phyloP scores from a whole-genome alignment of 202 grass and related monocot genomes.

The Brachypodium distachyon region DNA sequence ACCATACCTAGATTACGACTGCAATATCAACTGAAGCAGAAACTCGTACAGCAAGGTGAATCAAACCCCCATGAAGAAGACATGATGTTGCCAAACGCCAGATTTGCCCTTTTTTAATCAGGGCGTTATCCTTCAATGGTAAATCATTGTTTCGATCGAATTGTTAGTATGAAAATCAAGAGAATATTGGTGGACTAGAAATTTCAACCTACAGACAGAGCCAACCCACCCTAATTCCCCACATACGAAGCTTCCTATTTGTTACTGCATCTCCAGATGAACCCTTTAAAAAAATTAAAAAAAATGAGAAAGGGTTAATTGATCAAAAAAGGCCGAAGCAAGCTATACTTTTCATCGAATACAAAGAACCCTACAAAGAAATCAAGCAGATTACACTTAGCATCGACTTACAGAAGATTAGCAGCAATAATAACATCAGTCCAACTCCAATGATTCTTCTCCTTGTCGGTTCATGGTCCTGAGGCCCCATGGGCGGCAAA shows the following conservation, averaged over 20 bases:
- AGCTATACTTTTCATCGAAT: no score
- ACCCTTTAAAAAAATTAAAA: constrained; percentile 30
- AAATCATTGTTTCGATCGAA: not conserved
- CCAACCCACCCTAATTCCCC: constrained; percentile 91
- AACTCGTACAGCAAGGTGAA: constrained; percentile 64
- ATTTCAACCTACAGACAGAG: not conserved
- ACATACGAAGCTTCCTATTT: constrained; percentile 50
- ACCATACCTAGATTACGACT: not conserved
- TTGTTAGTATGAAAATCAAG: not conserved
- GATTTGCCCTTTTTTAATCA: constrained; percentile 64
- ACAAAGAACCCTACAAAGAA: no score
- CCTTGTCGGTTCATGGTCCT: constrained; percentile 9
- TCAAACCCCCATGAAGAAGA: constrained; percentile 57
- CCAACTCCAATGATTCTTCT: constrained; percentile 61
- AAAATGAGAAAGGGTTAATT: no score
- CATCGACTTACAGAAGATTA: constrained; percentile 63
- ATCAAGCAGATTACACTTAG: not conserved
- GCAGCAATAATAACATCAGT: constrained; percentile 63
- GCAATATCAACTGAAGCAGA: not conserved
- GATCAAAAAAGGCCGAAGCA: no score
- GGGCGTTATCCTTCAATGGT: constrained; percentile 46
- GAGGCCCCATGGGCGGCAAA: constrained; percentile 17
- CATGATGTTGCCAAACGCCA: constrained; percentile 82
- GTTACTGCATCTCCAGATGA: constrained; percentile 52
- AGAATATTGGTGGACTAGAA: not conserved